phyloP scores from a whole-genome alignment of 768 basidiomycete genomes.

The Naganishia friedmannii region DNA sequence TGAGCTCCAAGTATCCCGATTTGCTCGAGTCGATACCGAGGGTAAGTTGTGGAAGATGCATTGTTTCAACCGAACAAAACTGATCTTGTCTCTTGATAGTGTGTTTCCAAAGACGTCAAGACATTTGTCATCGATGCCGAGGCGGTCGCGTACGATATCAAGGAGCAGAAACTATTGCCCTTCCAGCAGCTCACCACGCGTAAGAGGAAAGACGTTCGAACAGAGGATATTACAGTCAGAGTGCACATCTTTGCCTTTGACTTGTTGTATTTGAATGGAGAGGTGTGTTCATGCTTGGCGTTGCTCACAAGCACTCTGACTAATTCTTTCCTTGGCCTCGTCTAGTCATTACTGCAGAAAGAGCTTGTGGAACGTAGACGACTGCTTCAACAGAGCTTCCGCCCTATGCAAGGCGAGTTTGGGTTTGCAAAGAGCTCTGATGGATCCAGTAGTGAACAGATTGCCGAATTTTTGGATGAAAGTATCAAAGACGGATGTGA shows the following conservation, averaged over 20 bases:
- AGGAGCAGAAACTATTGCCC: constrained; percentile 81
- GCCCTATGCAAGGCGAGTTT: constrained; percentile 80
- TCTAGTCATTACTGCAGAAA: constrained; percentile 75
- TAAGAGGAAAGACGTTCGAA: constrained; percentile 95
- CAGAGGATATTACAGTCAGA: constrained; percentile 94
- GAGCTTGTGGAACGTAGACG: constrained; percentile 71
- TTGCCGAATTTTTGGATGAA: constrained; percentile 88
- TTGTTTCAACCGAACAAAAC: background rate
- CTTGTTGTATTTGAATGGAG: constrained; percentile 90
- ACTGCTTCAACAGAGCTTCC: constrained; percentile 75
- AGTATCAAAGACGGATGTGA: constrained; percentile 98
- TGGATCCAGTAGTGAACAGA: constrained; percentile 83
- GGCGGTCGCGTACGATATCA: constrained; percentile 89
- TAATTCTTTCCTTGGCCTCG: background rate
- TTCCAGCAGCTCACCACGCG: constrained; percentile 95
- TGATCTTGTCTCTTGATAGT: constrained; percentile 56
- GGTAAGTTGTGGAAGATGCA: constrained; percentile 54
- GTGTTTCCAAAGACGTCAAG: constrained; percentile 74
- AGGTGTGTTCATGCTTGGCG: constrained; percentile 60
- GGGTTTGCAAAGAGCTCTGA: constrained; percentile 89
- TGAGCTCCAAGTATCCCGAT: constrained; percentile 99
- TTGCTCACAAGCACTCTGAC: background rate
- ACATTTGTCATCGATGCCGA: constrained; percentile 96
- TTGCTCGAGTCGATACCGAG: constrained; percentile 87
- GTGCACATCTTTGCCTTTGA: constrained; percentile 98